phyloP scores from a whole-genome alignment of 148 eudicot genomes.

The Chenopodium quinoa region DNA sequence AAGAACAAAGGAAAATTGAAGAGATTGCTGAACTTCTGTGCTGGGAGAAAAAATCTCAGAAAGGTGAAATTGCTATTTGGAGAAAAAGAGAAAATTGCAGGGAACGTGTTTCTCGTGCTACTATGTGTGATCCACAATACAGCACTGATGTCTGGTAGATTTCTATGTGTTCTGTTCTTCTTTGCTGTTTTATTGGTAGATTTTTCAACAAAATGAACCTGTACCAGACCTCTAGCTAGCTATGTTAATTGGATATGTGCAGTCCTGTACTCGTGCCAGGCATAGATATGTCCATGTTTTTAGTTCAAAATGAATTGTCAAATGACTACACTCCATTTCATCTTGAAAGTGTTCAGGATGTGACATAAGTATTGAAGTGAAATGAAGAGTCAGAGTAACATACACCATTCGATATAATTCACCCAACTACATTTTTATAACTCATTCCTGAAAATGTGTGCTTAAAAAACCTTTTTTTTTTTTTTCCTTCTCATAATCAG shows the following conservation, averaged over 20 bases:
- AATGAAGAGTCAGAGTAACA: background rate
- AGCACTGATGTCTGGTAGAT: slow-evolving; percentile 47
- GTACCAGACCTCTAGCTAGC: background rate
- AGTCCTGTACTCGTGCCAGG: background rate
- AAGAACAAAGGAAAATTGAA: slow-evolving; percentile 50
- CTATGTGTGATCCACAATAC: slow-evolving; percentile 42
- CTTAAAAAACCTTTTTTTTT: background rate
- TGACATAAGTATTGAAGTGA: background rate
- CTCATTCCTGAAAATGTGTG: background rate
- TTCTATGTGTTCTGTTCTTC: slow-evolving; percentile 5
- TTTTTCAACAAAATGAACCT: background rate
- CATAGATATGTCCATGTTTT: background rate
- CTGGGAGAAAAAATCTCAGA: slow-evolving; percentile 58
- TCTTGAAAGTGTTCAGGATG: background rate
- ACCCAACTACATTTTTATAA: background rate
- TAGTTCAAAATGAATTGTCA: background rate
- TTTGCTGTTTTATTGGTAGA: background rate
- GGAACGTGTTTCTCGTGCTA: slow-evolving; percentile 42
- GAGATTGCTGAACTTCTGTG: slow-evolving; percentile 53
- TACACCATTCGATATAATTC: background rate
- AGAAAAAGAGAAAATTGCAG: slow-evolving; percentile 42
- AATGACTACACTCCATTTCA: background rate
- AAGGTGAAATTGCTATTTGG: slow-evolving; percentile 59
- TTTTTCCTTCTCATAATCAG: too few species aligned
- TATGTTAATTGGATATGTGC: background rate